phyloP scores from a whole-genome alignment of 495 filamentous ascomycete species.

The Terfezia boudieri region DNA sequence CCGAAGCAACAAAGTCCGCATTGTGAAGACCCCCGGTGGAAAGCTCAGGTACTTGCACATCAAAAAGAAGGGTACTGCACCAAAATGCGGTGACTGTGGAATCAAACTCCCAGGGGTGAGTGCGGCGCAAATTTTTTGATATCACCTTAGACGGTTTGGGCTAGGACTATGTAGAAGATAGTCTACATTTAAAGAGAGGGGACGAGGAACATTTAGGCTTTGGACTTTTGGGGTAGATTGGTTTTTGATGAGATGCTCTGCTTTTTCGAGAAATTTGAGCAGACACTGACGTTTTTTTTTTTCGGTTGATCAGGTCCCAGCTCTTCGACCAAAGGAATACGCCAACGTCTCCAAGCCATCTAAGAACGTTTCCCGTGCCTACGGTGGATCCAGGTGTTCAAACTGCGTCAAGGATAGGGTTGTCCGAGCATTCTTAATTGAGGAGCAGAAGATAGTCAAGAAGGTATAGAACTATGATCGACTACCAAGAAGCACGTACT shows the following conservation, averaged over 20 bases:
- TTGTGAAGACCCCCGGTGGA: conserved; percentile 90
- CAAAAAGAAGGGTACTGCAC: conserved; percentile 55
- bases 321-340: conserved; percentile 94
- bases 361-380: conserved; percentile 97
- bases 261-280: too few relatives aligned
- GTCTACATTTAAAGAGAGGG: too few relatives aligned
- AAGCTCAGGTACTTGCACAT: conserved; percentile 82
- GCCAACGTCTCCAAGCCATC: conserved; percentile 84
- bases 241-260: too few relatives aligned
- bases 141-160: too few relatives aligned
- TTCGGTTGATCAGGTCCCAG: conserved; percentile 43
- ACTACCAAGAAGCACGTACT: neutral
- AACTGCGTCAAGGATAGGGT: conserved; percentile 97
- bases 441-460: conserved; percentile 99
- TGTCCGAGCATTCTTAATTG: conserved; percentile 92
- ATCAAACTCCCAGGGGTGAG: conserved; percentile 31
- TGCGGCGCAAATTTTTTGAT: too few relatives aligned
- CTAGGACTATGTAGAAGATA: too few relatives aligned
- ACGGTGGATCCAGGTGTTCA: conserved; percentile 91
- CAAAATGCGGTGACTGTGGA: conserved; percentile 95
- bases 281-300: too few relatives aligned
- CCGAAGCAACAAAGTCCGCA: conserved; percentile 83
- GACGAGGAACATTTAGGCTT: too few relatives aligned
- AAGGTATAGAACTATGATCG: conserved; percentile 37
- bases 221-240: too few relatives aligned